Evolutionary conservation across 2,329 filamentous ascomycete species (phyloP), one percentile per base, ranked within the genome.

Genomic region (Diplodia scrobiculata): DNA sequence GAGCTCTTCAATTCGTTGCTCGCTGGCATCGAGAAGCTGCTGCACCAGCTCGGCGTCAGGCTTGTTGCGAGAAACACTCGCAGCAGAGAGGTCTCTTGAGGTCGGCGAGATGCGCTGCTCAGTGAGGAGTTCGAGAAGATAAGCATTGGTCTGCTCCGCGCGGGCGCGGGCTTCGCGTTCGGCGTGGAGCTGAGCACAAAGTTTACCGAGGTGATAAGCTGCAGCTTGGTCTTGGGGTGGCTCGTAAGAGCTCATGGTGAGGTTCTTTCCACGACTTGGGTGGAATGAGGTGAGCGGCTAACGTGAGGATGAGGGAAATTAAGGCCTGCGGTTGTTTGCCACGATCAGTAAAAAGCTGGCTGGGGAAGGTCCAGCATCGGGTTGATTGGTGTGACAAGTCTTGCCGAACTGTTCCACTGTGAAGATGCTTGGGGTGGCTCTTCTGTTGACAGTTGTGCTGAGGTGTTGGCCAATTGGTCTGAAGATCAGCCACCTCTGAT

Each of bases 121-220:
- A 21, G 13, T 25, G 19, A 36, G 27, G n/a, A 62, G 45, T 3
- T 25, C 29, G 10, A 62, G 41, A n/a, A 62, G 58, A 17, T 32
- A 50, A 7, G 41, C 41, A 32, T 50, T 50, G 45, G 45, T 27
- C 11, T 36, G 29, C 45, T 62, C 38, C 6, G 29, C 27, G 14
- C 58, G 41, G 10, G 11, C 11, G 29, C 21, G 29, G n/a, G 45
- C 25, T 36, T 62, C 45, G 29, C 58, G 45, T 17, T 62, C 58
- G 19, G 45, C n/a, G n/a, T 11, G 9, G 1, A 62, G 45, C 25
- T 62, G 58, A 62, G 58, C 58, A 5, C 50, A 29, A n/a, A 62
- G 58, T n/a, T 62, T 32, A 2, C 58, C 58, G 21, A 62, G 34
- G 10, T 32, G 58, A 19, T 50, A 62, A 3, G 45, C 58, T 9